Conservation (phyloP, 805 yeast species). For the Suhomyces vadensis region DNA sequence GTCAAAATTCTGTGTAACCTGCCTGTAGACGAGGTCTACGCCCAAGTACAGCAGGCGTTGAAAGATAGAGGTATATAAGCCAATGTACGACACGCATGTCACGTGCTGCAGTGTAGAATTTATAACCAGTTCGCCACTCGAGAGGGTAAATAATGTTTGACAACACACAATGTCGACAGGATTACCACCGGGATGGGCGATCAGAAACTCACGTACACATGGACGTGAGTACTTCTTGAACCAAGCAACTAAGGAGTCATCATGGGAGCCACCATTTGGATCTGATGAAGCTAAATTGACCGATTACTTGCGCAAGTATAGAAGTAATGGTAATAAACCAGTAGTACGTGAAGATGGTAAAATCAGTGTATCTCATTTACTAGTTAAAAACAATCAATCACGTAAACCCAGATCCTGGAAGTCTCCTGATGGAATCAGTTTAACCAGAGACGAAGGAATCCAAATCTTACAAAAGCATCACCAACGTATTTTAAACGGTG, state of each 20-base stretch:
- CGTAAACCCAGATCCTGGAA: conserved; percentile 95
- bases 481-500: conserved; percentile 62
- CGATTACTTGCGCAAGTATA: conserved; percentile 50
- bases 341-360: conserved; percentile 47
- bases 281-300: conserved; percentile 63
- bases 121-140: too few species aligned
- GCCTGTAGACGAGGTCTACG: conserved; percentile 76
- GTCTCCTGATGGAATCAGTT: conserved; percentile 65
- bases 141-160: too few species aligned
- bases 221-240: conserved; percentile 83
- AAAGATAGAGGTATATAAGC: conserved; percentile 36
- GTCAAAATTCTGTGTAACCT: conserved; percentile 77
- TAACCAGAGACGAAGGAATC: conserved; percentile 81
- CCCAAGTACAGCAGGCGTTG: conserved; percentile 66
- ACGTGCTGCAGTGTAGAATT: not conserved
- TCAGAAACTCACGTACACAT: conserved; percentile 75
- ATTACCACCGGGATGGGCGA: conserved; percentile 82
- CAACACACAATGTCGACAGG: conserved; percentile 52
- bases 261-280: conserved; percentile 91
- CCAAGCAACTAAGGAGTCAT: conserved; percentile 65
- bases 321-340: conserved; percentile 46
- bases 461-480: conserved; percentile 59
- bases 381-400: conserved; percentile 79
- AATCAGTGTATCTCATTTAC: conserved; percentile 77
- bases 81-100: not conserved